phyloP scores from a whole-genome alignment of 2,329 filamentous ascomycete species.

The Thelonectria discophora region DNA sequence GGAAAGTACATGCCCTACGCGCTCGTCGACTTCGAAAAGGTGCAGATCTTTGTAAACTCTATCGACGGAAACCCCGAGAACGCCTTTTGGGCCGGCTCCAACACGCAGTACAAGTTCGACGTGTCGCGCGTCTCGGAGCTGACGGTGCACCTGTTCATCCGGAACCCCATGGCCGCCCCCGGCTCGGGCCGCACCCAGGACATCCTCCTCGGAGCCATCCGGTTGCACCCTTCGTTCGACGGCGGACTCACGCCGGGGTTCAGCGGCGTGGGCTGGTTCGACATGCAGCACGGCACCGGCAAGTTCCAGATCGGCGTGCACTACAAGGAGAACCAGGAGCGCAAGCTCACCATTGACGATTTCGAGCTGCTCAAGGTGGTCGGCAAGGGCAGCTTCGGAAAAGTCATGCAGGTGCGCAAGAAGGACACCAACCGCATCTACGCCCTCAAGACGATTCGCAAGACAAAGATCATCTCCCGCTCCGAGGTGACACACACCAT shows the following conservation, averaged over 20 bases:
- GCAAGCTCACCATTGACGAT: constrained; percentile 91
- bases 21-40: constrained; percentile 95
- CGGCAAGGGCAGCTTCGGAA: constrained; percentile 96
- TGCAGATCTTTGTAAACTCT: constrained; percentile 96
- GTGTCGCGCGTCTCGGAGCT: constrained; percentile 92
- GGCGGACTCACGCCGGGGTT: constrained; percentile 77
- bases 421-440: constrained; percentile 97
- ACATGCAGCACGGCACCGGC: constrained; percentile 87
- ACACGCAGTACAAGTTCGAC: constrained; percentile 98
- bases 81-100: constrained; percentile 92
- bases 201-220: constrained; percentile 90
- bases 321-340: constrained; percentile 89
- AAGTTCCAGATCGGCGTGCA: constrained; percentile 90
- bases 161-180: constrained; percentile 86
- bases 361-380: constrained; percentile 97
- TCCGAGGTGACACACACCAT: constrained; percentile 96
- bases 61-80: constrained; percentile 92
- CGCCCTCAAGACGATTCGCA: constrained; percentile 97
- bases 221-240: constrained; percentile 82
- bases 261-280: constrained; percentile 84
- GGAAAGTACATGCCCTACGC: constrained; percentile 96
- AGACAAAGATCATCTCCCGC: constrained; percentile 96
- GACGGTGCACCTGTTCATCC: constrained; percentile 88
- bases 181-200: constrained; percentile 89
- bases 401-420: constrained; percentile 98